These are phyloP conservation scores for Podospora bellae-mahoneyi DNA, from an alignment of 495 filamentous ascomycete species.

Conservation along the genomic window DNA sequence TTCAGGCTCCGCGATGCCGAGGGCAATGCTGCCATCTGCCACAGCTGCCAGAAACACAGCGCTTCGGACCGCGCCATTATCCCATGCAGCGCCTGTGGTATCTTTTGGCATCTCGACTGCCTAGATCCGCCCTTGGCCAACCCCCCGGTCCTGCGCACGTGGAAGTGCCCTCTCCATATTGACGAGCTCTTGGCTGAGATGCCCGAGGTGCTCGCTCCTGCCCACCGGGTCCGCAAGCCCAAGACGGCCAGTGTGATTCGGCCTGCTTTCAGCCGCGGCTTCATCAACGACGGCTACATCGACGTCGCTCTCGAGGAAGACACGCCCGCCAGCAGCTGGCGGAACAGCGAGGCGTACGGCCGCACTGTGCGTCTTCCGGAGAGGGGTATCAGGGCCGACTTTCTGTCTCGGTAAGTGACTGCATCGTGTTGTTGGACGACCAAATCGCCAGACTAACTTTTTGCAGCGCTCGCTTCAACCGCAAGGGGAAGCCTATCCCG, in stretches of 20 bases:
- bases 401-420: constrained; percentile 53
- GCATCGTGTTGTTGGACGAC: not conserved
- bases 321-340: constrained; percentile 40
- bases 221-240: constrained; percentile 51
- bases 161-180: constrained; percentile 86
- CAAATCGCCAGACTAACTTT: constrained; percentile 17
- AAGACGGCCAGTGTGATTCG: constrained; percentile 46
- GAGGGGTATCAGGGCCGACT: constrained; percentile 74
- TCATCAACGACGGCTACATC: constrained; percentile 72
- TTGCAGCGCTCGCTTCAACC: constrained; percentile 36
- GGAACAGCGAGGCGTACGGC: constrained; percentile 48
- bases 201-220: constrained; percentile 43
- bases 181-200: constrained; percentile 51
- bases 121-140: constrained; percentile 76
- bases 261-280: constrained; percentile 54
- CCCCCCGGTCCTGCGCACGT: constrained; percentile 67
- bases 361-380: constrained; percentile 65
- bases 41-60: constrained; percentile 60
- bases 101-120: constrained; percentile 89
- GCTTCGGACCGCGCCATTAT: constrained; percentile 61
- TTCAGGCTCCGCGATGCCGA: constrained; percentile 62
- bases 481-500: constrained; percentile 29
- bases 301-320: constrained; percentile 69
- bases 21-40: constrained; percentile 68
- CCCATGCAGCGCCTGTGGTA: constrained; percentile 74